phyloP scores from a whole-genome alignment of 2,329 filamentous ascomycete genomes.

The Colletotrichum spinosum region DNA sequence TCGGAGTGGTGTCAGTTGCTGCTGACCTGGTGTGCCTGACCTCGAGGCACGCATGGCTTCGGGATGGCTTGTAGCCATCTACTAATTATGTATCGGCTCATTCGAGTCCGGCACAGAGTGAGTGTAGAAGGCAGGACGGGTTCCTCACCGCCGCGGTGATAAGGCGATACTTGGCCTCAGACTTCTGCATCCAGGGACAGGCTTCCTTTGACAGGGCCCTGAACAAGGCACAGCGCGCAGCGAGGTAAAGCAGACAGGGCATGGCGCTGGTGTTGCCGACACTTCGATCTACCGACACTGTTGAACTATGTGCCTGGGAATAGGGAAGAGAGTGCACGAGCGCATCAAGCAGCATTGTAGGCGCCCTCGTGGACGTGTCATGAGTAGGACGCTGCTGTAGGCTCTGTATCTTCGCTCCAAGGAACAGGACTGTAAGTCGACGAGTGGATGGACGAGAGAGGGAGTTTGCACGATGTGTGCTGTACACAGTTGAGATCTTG shows the following conservation, averaged over 20 bases:
- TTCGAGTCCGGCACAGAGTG: not conserved
- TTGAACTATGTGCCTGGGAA: too few relatives aligned
- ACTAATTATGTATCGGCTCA: constrained; percentile 4
- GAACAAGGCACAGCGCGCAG: constrained; percentile 12
- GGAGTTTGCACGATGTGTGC: too few relatives aligned
- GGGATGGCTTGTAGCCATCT: constrained; percentile 23
- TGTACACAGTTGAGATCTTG: too few relatives aligned
- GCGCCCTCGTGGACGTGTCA: too few relatives aligned
- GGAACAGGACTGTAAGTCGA: too few relatives aligned
- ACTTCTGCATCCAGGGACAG: constrained; percentile 12
- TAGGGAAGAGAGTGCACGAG: too few relatives aligned
- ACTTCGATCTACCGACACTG: too few relatives aligned
- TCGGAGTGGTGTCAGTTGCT: constrained; percentile 11
- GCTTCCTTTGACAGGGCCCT: constrained; percentile 12
- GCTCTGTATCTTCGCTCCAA: too few relatives aligned
- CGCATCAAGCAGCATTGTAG: too few relatives aligned
- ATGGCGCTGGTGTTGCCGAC: not conserved
- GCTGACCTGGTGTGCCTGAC: constrained; percentile 18
- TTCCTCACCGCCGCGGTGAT: constrained; percentile 29
- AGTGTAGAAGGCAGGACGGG: constrained; percentile 15
- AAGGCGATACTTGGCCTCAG: constrained; percentile 23
- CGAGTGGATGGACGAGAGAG: too few relatives aligned
- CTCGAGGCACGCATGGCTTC: constrained; percentile 15
- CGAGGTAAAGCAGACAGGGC: constrained; percentile 23
- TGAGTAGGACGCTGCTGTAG: too few relatives aligned